These are phyloP conservation scores for Wickerhamomyces bovis DNA, from an alignment of 805 yeast genomes.

Conservation along the genomic window DNA sequence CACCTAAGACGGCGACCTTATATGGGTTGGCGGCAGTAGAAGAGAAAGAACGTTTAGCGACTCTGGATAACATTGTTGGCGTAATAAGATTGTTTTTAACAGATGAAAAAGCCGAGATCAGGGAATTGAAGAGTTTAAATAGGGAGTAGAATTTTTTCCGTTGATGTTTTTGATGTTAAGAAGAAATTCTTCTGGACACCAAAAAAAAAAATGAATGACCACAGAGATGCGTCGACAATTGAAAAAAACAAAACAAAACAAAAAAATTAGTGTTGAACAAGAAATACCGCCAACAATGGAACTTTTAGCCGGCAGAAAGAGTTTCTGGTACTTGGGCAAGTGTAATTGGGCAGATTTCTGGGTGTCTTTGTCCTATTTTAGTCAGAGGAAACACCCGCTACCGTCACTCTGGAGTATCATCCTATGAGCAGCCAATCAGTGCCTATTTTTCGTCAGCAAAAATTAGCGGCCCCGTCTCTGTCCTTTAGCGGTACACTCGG, in stretches of 20 bases:
- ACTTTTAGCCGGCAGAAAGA: neutral
- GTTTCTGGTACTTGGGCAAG: neutral
- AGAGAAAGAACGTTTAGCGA: slow-evolving; percentile 60
- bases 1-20: slow-evolving; percentile 78
- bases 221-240: neutral
- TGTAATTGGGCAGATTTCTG: neutral
- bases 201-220: neutral
- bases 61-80: slow-evolving; percentile 46
- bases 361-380: too few species aligned
- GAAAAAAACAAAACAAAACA: neutral
- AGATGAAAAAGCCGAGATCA: neutral
- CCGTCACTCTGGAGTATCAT: neutral
- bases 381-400: too few species aligned
- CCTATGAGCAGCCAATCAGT: neutral
- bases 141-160: neutral
- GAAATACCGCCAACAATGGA: neutral
- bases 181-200: neutral
- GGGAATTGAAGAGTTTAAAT: neutral
- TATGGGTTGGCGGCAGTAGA: slow-evolving; percentile 60
- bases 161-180: neutral
- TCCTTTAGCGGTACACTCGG: neutral
- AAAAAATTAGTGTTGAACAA: neutral
- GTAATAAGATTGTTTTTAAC: too few species aligned
- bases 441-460: neutral
- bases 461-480: neutral